These are phyloP conservation scores for Alternaria viburni DNA, from an alignment of 2,329 filamentous ascomycete genomes.

Conservation along the genomic window DNA sequence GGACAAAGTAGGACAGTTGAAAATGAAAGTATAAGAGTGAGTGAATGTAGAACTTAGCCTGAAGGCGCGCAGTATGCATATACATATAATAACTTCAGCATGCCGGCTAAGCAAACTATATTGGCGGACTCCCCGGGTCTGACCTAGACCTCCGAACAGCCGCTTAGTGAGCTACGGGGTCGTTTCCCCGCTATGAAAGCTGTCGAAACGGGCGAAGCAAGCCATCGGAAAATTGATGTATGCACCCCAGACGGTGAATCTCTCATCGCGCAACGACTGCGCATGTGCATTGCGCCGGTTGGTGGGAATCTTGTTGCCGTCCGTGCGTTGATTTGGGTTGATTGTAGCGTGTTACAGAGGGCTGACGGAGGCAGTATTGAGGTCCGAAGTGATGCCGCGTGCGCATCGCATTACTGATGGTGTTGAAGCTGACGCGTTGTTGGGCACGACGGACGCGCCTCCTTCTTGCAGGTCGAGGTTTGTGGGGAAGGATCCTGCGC, in stretches of 20 bases:
- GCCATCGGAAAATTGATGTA: constrained; percentile 11
- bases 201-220: constrained; percentile 1
- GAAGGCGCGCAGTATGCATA: neutral
- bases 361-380: constrained; percentile 23
- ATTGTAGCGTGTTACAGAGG: constrained; percentile 21
- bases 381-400: neutral
- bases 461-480: neutral
- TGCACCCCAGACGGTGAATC: constrained; percentile 11
- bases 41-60: neutral
- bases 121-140: neutral
- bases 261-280: neutral
- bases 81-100: neutral
- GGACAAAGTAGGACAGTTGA: neutral
- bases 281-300: constrained; percentile 5
- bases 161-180: neutral
- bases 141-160: neutral
- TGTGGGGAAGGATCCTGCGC: neutral
- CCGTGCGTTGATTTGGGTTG: neutral
- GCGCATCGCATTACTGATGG: neutral
- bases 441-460: neutral
- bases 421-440: neutral
- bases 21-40: neutral
- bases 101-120: neutral
- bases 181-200: neutral
- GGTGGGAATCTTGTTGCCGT: constrained; percentile 11